phyloP scores from a whole-genome alignment of 257 asterid genomes.

The Petrea volubilis region DNA sequence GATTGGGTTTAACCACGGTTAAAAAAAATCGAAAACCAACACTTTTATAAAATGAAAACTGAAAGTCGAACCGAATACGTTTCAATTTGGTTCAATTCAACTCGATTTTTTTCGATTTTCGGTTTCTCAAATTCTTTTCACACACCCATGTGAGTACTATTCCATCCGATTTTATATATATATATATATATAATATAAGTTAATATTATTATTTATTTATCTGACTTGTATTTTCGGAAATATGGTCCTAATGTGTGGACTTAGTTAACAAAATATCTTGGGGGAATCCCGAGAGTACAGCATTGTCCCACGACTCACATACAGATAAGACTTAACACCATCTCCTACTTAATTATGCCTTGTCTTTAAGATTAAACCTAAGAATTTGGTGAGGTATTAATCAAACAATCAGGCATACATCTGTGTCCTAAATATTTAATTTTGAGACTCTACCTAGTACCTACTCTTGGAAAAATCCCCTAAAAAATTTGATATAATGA shows the following conservation, averaged over 20 bases:
- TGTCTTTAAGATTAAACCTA: constrained; percentile 3
- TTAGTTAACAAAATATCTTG: constrained; percentile 26
- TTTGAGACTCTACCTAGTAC: neutral
- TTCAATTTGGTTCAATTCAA: no score
- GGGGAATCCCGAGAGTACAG: constrained; percentile 36
- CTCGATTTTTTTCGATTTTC: no score
- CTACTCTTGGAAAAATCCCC: neutral
- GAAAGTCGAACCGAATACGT: no score
- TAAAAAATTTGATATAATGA: neutral
- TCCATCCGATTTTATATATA: no score
- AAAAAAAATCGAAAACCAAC: no score
- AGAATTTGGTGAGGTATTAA: neutral
- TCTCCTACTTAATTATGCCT: neutral
- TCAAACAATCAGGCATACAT: neutral
- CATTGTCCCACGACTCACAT: constrained; percentile 43
- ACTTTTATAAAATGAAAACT: no score
- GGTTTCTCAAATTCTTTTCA: no score
- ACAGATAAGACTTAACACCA: constrained; percentile 33
- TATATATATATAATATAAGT: no score
- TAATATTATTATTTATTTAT: no score
- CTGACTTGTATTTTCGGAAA: neutral
- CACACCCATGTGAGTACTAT: no score
- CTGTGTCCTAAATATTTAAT: neutral
- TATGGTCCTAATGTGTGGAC: constrained; percentile 14
- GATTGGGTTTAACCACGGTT: no score